Evolutionary conservation across 345 rosid genomes (phyloP).

Genomic region (Gynandropsis gynandra): DNA sequence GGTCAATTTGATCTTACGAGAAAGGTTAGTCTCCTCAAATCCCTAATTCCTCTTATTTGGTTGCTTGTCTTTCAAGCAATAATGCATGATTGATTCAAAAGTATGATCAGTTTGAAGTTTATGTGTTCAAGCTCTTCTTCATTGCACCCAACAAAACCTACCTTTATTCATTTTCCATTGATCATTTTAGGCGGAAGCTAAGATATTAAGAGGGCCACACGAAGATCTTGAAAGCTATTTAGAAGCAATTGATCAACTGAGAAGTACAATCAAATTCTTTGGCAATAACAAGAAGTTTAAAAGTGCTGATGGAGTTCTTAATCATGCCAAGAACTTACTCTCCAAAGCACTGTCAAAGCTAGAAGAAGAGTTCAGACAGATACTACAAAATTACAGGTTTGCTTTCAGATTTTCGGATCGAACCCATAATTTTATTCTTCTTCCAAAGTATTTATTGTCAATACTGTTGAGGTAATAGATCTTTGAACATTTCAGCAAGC

Average conservation of each 20-base stretch:
- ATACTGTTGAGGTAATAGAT: too few relatives aligned
- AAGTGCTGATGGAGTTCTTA: slow-evolving; percentile 53
- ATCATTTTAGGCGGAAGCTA: slow-evolving; percentile 68
- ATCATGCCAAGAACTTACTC: slow-evolving; percentile 61
- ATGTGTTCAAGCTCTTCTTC: background rate
- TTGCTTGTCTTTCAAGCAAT: slow-evolving; percentile 24
- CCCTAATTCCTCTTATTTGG: background rate
- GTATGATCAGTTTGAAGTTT: background rate
- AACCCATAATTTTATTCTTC: too few relatives aligned
- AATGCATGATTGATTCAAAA: too few relatives aligned
- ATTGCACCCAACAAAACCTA: too few relatives aligned
- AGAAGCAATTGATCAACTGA: slow-evolving; percentile 87
- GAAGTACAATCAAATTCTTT: slow-evolving; percentile 60
- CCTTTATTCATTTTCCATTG: background rate
- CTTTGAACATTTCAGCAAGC: slow-evolving; percentile 93
- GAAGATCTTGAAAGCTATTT: slow-evolving; percentile 86
- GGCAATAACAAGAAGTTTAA: slow-evolving; percentile 52
- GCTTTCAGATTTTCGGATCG: background rate
- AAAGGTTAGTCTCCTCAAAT: slow-evolving; percentile 42
- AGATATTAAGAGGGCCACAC: slow-evolving; percentile 92
- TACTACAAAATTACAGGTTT: slow-evolving; percentile 79
- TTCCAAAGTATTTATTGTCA: too few relatives aligned
- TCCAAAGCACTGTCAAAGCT: slow-evolving; percentile 78
- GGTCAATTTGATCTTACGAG: slow-evolving; percentile 66
- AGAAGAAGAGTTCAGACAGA: slow-evolving; percentile 82